phyloP scores from a whole-genome alignment of 352 stramenopile species.

The Lagenidium sp. region DNA sequence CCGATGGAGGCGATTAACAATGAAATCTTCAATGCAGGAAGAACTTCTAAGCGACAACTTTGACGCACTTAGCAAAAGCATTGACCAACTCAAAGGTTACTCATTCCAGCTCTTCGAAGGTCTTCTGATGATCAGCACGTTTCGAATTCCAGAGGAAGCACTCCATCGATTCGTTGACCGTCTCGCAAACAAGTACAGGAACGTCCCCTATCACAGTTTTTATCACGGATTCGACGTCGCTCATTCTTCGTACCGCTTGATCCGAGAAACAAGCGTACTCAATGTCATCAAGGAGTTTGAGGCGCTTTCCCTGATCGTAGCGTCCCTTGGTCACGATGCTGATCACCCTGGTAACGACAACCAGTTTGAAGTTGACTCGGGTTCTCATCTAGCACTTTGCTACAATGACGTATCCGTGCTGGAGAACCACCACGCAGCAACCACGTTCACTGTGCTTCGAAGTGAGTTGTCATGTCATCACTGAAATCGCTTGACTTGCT shows the following conservation, averaged over 20 bases:
- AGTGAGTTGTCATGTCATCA: slow-evolving; percentile 20
- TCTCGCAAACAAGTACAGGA: slow-evolving; percentile 45
- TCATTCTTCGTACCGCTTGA: slow-evolving; percentile 49
- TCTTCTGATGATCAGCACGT: slow-evolving; percentile 48
- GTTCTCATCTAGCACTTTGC: slow-evolving; percentile 63
- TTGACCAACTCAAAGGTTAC: slow-evolving; percentile 45
- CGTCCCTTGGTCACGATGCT: slow-evolving; percentile 76
- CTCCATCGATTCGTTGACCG: slow-evolving; percentile 47
- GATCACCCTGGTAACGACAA: slow-evolving; percentile 88
- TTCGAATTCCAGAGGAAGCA: slow-evolving; percentile 39
- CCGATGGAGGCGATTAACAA: slow-evolving; percentile 46
- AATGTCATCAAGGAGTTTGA: slow-evolving; percentile 69
- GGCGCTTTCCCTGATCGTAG: slow-evolving; percentile 70
- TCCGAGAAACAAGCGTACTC: slow-evolving; percentile 38
- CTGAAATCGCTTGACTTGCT: slow-evolving; percentile 13
- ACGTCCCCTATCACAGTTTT: slow-evolving; percentile 82
- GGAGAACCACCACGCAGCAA: slow-evolving; percentile 83
- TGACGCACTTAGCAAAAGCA: slow-evolving; percentile 46
- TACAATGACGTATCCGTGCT: slow-evolving; percentile 89
- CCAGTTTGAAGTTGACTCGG: slow-evolving; percentile 81
- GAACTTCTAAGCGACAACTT: slow-evolving; percentile 48
- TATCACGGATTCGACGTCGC: slow-evolving; percentile 82
- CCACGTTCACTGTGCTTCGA: slow-evolving; percentile 54
- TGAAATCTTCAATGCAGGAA: slow-evolving; percentile 22
- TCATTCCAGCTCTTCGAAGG: slow-evolving; percentile 56